phyloP scores from a whole-genome alignment of 148 eudicot genomes.

The Bassia scoparia region DNA sequence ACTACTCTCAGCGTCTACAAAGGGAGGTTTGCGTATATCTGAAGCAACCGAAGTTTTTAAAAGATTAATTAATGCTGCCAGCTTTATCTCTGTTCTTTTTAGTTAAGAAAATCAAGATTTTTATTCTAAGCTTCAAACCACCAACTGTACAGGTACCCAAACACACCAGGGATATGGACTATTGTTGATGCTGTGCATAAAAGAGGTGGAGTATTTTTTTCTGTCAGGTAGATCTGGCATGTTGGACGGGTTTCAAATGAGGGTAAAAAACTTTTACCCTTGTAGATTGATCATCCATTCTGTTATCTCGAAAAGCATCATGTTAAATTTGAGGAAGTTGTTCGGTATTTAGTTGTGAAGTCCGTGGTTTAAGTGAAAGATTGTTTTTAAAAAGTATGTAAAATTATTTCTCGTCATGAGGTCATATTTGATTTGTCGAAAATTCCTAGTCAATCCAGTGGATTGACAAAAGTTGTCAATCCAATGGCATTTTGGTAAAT shows the following conservation, averaged over 20 bases:
- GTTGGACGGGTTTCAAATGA: not conserved
- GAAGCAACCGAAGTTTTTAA: conserved; percentile 47
- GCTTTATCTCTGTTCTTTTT: not conserved
- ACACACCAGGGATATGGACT: conserved; percentile 47
- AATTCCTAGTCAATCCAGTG: too few species aligned
- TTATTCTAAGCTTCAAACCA: not conserved
- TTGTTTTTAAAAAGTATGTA: too few species aligned
- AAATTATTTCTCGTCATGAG: too few species aligned
- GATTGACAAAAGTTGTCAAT: too few species aligned
- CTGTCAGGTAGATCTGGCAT: conserved; percentile 39
- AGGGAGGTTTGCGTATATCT: conserved; percentile 43
- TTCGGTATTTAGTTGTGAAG: too few species aligned
- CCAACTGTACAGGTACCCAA: conserved; percentile 10
- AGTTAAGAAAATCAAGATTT: conserved; percentile 2
- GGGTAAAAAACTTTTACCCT: not conserved
- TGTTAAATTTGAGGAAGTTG: too few species aligned
- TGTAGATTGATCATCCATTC: too few species aligned
- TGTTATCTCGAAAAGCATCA: too few species aligned
- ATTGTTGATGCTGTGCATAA: conserved; percentile 48
- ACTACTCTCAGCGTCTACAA: conserved; percentile 48
- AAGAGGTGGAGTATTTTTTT: conserved; percentile 41
- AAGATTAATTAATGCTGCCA: conserved; percentile 23
- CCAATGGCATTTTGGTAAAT: too few species aligned
- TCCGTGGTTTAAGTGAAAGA: too few species aligned
- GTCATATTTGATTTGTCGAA: too few species aligned